Evolutionary conservation across 2,329 filamentous ascomycete species (phyloP).

Genomic region (Fusarium sp.): DNA sequence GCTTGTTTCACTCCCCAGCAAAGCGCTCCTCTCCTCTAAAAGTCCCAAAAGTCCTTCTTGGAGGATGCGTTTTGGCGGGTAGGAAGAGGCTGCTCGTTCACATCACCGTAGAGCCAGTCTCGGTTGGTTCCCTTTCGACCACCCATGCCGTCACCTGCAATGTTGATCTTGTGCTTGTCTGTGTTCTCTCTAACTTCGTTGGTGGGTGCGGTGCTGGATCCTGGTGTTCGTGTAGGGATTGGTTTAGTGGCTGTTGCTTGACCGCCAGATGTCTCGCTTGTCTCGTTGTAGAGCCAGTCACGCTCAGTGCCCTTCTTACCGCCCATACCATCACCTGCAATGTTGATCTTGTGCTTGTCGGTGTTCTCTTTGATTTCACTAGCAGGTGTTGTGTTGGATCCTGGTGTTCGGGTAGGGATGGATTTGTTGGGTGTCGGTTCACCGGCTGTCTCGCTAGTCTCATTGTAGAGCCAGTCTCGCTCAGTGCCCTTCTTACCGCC

Average conservation of each 20-base stretch:
- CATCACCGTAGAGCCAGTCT: conserved; percentile 68
- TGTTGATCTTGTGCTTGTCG: conserved; percentile 53
- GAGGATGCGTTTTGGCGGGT: conserved; percentile 53
- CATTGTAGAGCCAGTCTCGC: conserved; percentile 69
- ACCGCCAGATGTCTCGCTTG: conserved; percentile 50
- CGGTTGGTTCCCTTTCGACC: conserved; percentile 66
- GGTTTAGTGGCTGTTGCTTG: conserved; percentile 39
- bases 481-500: conserved; percentile 67
- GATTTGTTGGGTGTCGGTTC: conserved; percentile 39
- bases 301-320: conserved; percentile 66
- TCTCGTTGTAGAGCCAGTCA: conserved; percentile 69
- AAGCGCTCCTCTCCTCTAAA: conserved; percentile 48
- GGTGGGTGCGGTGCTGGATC: conserved; percentile 12
- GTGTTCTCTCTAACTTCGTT: conserved; percentile 29
- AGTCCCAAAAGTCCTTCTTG: conserved; percentile 63
- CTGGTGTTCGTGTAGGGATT: conserved; percentile 53
- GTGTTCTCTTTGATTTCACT: conserved; percentile 29
- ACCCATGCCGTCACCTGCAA: conserved; percentile 74
- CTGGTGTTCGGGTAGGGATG: conserved; percentile 53
- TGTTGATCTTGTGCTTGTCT: conserved; percentile 52
- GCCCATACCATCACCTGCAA: conserved; percentile 74
- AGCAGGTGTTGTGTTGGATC: conserved; percentile 11
- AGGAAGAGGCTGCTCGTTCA: conserved; percentile 55
- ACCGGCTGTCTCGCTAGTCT: conserved; percentile 54
- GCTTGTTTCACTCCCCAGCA: conserved; percentile 5